phyloP scores from a whole-genome alignment of 2,329 filamentous ascomycete genomes.

The Paecilomyces dactylethromorphus region DNA sequence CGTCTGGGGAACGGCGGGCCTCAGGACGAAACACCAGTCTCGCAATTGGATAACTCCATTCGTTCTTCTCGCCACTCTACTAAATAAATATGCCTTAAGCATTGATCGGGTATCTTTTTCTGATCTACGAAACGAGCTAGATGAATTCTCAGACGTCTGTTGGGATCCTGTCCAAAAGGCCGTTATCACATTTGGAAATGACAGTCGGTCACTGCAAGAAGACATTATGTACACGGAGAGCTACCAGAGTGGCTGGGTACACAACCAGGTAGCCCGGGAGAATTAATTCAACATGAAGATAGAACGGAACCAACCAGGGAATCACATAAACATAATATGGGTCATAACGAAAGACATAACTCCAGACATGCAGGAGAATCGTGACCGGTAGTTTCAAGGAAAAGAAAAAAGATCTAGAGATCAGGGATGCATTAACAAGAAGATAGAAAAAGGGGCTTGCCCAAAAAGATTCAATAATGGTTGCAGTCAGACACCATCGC shows the following conservation, averaged over 20 bases:
- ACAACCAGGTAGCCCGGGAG: neutral
- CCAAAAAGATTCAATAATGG: neutral
- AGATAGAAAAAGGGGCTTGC: neutral
- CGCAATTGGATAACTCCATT: too few species aligned
- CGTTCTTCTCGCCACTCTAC: too few species aligned
- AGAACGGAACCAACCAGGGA: neutral
- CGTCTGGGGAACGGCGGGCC: neutral
- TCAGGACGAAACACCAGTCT: too few species aligned
- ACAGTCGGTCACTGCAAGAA: neutral
- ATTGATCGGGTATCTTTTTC: neutral
- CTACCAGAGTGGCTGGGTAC: neutral
- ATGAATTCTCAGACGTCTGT: neutral
- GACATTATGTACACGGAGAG: neutral
- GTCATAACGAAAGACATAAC: neutral
- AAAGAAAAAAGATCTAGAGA: too few species aligned
- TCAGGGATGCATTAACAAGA: neutral
- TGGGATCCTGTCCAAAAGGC: neutral
- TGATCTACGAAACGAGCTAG: neutral
- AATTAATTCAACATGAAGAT: neutral
- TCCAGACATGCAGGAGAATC: neutral
- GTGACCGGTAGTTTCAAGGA: neutral
- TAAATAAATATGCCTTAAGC: too few species aligned
- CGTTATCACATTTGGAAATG: neutral
- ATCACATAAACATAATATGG: neutral
- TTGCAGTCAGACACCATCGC: constrained; percentile 7